Base-by-base conservation (phyloP, 176 grass and related monocot genomes). In the Oryza australiensis region DNA sequence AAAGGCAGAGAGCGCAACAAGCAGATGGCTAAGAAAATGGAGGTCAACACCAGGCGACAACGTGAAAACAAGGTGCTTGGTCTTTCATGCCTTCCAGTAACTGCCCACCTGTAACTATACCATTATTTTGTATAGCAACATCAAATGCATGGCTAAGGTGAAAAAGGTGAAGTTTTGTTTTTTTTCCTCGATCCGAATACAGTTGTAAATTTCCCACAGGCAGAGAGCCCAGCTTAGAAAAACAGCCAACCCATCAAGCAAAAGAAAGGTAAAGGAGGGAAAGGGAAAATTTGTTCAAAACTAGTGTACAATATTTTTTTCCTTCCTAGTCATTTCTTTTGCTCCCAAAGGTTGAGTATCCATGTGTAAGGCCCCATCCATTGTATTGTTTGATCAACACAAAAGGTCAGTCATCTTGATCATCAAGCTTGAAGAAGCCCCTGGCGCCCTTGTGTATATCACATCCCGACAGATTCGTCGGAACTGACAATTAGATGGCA, bases 121-220 rank as follows among this genome's bases (percentile, higher is more conserved):
- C 86, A 80, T 82, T 88, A 41, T 77, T 86, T 84, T 94, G 92
- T 91, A 94, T 77, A 91, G 83, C 62, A 72, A 83, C 71, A 70
- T 62, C 35, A 65, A 84, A 70, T 84, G 70, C 70, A 40, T 64
- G 22, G 37, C 60, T 62, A 53, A 27, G 66, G 48, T 40, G 66
- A 53, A 78, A 74, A 84, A 73, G 53, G 64, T 51, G 57, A 32
- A 29, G 38, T 49, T 80, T 77, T 82, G 69, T 46, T 48, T 26
- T 11, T 79, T 59, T 42, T 13, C n/a, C 26, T 30, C 77, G 26
- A n/a, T 71, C 71, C 45, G 62, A 69, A 80, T 70, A 40, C 81
- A 73, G 43, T 12, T 67, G 73, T 84, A 62, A 76, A 82, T 82
- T 83, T 81, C 79, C 24, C 73, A 68, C 83, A 64, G 37, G 41